Conservation (phyloP, 306 rosid species). For the Parietaria judaica region DNA sequence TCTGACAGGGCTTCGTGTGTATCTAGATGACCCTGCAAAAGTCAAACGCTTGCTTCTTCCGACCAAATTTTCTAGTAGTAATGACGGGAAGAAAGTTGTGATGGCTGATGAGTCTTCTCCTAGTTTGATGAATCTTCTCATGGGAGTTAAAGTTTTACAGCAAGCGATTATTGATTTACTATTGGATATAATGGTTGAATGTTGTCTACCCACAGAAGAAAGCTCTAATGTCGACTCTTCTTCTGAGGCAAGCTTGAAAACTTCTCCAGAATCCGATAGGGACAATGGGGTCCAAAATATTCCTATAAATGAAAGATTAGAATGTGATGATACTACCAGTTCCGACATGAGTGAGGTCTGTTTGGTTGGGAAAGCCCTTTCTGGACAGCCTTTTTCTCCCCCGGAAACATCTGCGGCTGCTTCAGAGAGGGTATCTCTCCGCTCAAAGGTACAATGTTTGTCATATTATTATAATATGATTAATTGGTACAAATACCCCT, state of each 20-base stretch:
- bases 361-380: conserved; percentile 47
- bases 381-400: conserved; percentile 58
- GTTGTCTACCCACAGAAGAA: conserved; percentile 95
- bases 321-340: conserved; percentile 59
- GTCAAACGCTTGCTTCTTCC: conserved; percentile 98
- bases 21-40: conserved; percentile 98
- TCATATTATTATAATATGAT: conserved; percentile 11
- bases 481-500: too few relatives aligned
- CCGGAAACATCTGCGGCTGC: conserved; percentile 77
- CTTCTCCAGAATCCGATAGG: conserved; percentile 51
- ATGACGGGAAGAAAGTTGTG: conserved; percentile 70
- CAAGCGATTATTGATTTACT: conserved; percentile 95
- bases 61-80: conserved; percentile 72
- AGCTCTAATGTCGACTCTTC: conserved; percentile 52
- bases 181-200: conserved; percentile 96
- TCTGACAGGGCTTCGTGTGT: conserved; percentile 94
- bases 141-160: conserved; percentile 98
- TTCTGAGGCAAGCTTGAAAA: conserved; percentile 50
- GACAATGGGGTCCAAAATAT: conserved; percentile 52
- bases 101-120: conserved; percentile 84
- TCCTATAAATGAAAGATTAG: conserved; percentile 62
- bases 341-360: conserved; percentile 49
- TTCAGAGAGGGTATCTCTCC: conserved; percentile 58
- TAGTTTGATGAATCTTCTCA: conserved; percentile 93
- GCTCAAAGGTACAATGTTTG: conserved; percentile 55